Conservation (phyloP, 805 yeast genomes). For the Starmerella khaoyaiensis region DNA sequence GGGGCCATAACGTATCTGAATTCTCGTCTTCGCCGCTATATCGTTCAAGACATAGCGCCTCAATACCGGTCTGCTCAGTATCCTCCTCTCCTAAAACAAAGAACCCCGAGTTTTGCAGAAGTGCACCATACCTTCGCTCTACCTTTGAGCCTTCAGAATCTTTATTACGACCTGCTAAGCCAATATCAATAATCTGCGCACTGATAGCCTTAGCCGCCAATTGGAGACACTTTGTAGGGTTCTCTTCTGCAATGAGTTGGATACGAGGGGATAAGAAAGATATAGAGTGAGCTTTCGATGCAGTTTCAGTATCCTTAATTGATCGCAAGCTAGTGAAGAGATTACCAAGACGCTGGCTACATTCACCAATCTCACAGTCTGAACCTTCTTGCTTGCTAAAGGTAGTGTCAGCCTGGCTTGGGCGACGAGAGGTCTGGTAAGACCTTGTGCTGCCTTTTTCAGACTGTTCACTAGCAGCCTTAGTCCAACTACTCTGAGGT, state of each 20-base stretch:
- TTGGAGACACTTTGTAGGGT: slow-evolving; percentile 46
- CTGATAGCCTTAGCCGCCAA: slow-evolving; percentile 65
- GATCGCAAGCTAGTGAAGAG: slow-evolving; percentile 34
- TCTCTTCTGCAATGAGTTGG: slow-evolving; percentile 45
- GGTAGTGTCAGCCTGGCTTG: no score
- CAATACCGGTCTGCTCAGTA: slow-evolving; percentile 47
- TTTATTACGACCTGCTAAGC: slow-evolving; percentile 30
- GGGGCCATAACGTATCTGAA: slow-evolving; percentile 53
- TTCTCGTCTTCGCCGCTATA: slow-evolving; percentile 46
- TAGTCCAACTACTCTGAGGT: background rate
- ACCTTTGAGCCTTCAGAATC: slow-evolving; percentile 36
- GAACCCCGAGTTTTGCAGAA: slow-evolving; percentile 58
- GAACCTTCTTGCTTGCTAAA: no score
- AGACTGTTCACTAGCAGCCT: background rate
- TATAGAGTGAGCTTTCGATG: slow-evolving; percentile 44
- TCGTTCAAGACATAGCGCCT: slow-evolving; percentile 30
- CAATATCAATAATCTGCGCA: slow-evolving; percentile 52
- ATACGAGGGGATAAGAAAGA: slow-evolving; percentile 71
- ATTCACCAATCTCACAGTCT: background rate
- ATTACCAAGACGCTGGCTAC: slow-evolving; percentile 6
- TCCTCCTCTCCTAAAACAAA: slow-evolving; percentile 50
- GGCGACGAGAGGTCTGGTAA: no score
- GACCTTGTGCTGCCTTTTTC: no score
- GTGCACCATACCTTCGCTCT: slow-evolving; percentile 57
- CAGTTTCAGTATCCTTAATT: slow-evolving; percentile 29